A percentile compares a stretch with the other conserved stretches of the same genome.
Evolutionary conservation across 345 rosid genomes (phyloP).

Genomic region (Arabidopsis thaliana): TAIR10.1 NC_003076.8:21794501-21795000

Average conservation of each 20-base stretch:
- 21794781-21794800: constrained; percentile 11
- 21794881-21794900: constrained; percentile 64
- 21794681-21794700: constrained; percentile 41
- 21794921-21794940: constrained; percentile 86
- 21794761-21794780: constrained; percentile 37
- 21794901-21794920: constrained; percentile 78
- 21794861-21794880: constrained; percentile 39
- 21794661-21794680: constrained; percentile 46
- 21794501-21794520: constrained; percentile 32
- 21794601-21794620: constrained; percentile 9
- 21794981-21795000: constrained; percentile 49
- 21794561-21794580: constrained; percentile 21
- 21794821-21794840: not conserved
- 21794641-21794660: constrained; percentile 52
- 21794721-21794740: constrained; percentile 30
- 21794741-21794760: constrained; percentile 47
- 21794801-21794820: not conserved
- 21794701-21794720: constrained; percentile 44
- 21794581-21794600: not conserved
- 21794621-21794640: constrained; percentile 43
- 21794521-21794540: constrained; percentile 28
- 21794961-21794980: constrained; percentile 83
- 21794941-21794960: constrained; percentile 82
- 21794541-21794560: constrained; percentile 28
- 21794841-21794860: constrained; percentile 42